phyloP scores from a whole-genome alignment of 148 eudicot genomes.

The Chenopodium quinoa region DNA sequence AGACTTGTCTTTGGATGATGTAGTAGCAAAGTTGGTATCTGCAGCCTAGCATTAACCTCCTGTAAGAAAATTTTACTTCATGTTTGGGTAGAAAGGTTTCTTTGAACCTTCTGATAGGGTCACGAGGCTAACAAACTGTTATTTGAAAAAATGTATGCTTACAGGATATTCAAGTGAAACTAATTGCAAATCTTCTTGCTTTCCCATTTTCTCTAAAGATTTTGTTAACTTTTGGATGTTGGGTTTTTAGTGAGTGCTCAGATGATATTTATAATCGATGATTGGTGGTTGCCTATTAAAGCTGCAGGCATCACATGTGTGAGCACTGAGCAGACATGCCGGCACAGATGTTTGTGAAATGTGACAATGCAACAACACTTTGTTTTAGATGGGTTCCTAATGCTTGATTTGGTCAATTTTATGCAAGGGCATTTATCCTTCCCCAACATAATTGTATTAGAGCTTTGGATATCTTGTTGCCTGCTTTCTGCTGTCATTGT shows the following conservation, averaged over 20 bases:
- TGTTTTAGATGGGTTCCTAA: background rate
- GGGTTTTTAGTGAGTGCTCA: background rate
- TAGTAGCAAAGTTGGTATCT: background rate
- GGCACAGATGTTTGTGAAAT: background rate
- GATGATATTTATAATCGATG: background rate
- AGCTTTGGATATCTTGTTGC: background rate
- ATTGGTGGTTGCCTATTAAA: too few species aligned
- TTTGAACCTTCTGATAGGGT: slow-evolving; percentile 12
- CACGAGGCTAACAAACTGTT: slow-evolving; percentile 18
- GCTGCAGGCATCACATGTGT: too few species aligned
- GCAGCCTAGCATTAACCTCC: background rate
- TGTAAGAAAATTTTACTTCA: background rate
- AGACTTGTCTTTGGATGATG: background rate
- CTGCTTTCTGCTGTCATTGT: background rate
- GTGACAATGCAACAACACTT: background rate
- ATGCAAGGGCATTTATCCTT: background rate
- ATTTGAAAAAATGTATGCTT: background rate
- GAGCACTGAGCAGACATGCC: too few species aligned
- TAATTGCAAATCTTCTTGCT: background rate
- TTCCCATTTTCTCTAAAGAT: background rate
- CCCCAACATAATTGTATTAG: background rate
- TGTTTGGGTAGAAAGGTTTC: slow-evolving; percentile 10
- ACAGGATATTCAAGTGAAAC: background rate
- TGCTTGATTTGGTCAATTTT: background rate
- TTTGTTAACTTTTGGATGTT: background rate